These are phyloP conservation scores for Aspergillus caelatus DNA, from an alignment of 2,329 filamentous ascomycete species.

Conservation along the genomic window DNA sequence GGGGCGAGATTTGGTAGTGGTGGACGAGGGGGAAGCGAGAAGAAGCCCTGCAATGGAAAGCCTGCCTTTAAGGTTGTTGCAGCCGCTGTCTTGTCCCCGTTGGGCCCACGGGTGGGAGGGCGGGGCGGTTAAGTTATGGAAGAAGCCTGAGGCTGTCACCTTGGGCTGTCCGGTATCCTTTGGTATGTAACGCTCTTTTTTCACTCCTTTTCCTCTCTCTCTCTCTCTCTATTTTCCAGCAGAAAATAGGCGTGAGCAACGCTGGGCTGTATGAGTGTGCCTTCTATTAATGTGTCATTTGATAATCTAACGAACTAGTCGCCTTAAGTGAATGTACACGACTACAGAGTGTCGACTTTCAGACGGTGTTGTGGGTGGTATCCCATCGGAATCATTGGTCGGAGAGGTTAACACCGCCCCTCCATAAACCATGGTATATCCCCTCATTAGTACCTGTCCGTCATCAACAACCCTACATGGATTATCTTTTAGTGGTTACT, in stretches of 20 bases:
- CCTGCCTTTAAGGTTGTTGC: conserved; percentile 28
- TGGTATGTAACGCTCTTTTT: neutral
- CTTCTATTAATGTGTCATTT: neutral
- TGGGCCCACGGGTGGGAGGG: conserved; percentile 27
- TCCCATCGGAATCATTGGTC: conserved; percentile 3
- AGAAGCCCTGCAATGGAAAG: neutral
- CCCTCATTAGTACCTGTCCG: conserved; percentile 8
- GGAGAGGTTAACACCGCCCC: conserved; percentile 8
- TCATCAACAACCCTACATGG: conserved; percentile 7
- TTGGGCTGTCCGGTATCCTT: neutral
- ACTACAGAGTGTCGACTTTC: neutral
- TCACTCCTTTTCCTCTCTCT: neutral
- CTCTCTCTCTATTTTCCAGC: neutral
- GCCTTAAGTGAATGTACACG: neutral
- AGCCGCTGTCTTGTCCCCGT: conserved; percentile 28
- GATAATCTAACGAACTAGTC: neutral
- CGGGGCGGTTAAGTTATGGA: conserved; percentile 22
- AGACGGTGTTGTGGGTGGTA: neutral
- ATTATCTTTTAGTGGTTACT: conserved; percentile 6
- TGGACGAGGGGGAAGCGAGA: conserved; percentile 6
- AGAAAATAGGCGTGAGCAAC: neutral
- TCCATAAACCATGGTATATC: conserved; percentile 18
- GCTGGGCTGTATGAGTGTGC: neutral
- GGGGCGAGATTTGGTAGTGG: neutral
- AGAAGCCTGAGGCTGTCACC: conserved; percentile 5